Percentiles rank a stretch among this genome's conserved stretches.
Evolutionary conservation across 164 flowering plant species (phyloP).

Genomic region (Liquidambar formosana): DNA sequence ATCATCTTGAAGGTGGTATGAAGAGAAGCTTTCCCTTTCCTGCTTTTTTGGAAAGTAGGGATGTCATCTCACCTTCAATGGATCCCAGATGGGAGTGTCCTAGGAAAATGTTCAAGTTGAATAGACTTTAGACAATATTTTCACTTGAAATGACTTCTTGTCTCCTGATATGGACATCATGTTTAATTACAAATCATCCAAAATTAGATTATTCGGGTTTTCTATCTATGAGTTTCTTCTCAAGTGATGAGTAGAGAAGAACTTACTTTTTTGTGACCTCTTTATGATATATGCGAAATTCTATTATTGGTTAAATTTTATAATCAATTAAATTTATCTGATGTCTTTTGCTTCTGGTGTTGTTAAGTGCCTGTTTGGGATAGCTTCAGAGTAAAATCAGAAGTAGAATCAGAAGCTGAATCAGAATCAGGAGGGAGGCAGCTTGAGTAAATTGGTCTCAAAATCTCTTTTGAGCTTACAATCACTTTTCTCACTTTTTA

Average conservation of each 20-base stretch:
- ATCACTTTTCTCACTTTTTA: no score
- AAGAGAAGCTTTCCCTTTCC: neutral
- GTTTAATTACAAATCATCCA: neutral
- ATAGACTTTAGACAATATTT: neutral
- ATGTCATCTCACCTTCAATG: neutral
- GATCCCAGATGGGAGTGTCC: neutral
- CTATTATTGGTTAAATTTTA: neutral
- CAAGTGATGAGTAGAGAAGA: no score
- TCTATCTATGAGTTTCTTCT: neutral
- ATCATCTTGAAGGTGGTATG: neutral
- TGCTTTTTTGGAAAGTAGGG: neutral
- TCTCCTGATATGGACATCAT: neutral
- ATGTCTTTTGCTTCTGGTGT: conserved; percentile 4
- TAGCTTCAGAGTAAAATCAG: no score
- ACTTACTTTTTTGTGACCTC: no score
- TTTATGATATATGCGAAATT: neutral
- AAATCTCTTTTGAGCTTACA: no score
- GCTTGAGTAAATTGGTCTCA: no score
- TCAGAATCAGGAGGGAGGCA: no score
- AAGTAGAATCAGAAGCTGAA: no score
- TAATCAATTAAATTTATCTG: neutral
- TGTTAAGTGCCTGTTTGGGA: no score
- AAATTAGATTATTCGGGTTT: neutral
- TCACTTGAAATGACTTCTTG: no score
- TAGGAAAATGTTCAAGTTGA: neutral